These are phyloP conservation scores for Myriangium duriaei DNA, from an alignment of 2,329 filamentous ascomycete species.

Conservation along the genomic window DNA sequence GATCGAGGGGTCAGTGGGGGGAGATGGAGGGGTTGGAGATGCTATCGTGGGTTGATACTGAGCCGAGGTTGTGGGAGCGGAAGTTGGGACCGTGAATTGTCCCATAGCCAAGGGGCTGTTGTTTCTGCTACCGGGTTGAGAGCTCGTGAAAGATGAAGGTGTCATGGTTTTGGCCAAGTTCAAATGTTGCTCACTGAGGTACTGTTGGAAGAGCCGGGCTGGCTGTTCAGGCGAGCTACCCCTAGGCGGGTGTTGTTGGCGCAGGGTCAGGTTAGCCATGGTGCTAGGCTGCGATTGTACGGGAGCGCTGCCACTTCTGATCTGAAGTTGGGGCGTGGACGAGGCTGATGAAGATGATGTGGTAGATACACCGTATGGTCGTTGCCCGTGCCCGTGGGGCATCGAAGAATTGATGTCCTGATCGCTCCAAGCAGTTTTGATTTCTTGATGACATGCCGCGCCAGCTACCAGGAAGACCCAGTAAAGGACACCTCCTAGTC, in stretches of 20 bases:
- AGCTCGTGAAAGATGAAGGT: background rate
- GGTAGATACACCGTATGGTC: background rate
- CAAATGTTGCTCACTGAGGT: background rate
- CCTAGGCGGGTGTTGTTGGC: too few species aligned
- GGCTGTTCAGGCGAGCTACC: conserved; percentile 7
- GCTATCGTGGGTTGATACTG: background rate
- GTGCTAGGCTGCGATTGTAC: background rate
- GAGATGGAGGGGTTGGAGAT: background rate
- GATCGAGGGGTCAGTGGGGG: background rate
- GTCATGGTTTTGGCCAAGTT: background rate
- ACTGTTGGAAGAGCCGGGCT: background rate
- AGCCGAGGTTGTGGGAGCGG: background rate
- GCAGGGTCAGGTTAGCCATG: too few species aligned
- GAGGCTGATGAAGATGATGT: background rate
- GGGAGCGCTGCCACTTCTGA: background rate
- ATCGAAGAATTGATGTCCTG: background rate
- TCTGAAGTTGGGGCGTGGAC: background rate
- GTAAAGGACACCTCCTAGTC: conserved; percentile 22
- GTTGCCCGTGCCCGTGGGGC: background rate
- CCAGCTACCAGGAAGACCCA: conserved; percentile 21
- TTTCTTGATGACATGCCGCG: conserved; percentile 18
- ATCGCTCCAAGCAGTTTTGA: background rate
- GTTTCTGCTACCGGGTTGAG: background rate
- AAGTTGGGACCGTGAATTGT: background rate
- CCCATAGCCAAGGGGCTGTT: background rate